Base-by-base conservation (phyloP, 805 yeast genomes). In the Zygotorulaspora florentina region DNA sequence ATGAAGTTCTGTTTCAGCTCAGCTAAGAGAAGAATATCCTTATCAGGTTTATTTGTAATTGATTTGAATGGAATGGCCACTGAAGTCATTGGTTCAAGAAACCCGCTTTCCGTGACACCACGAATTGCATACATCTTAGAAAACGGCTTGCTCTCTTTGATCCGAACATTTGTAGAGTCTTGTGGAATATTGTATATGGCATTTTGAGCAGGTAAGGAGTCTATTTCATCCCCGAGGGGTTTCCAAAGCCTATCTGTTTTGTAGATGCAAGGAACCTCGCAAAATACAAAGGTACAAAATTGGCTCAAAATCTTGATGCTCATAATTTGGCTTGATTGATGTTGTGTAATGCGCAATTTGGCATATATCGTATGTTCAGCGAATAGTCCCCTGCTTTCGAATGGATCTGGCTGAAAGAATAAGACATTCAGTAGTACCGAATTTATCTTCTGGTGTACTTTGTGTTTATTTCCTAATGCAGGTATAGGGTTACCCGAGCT, bases 241-340 rank as follows among this genome's bases (percentile, higher is more conserved):
- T 34, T 45, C 58, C 58, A 54, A 18, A 50, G 36, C 26, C 54
- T 43, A 10, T 42, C 48, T 2, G 58, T 50, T 38, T 43, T 35
- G 33, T 40, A 54, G 12, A 54, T 33, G 29, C 41, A 35, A 10
- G 47, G 45, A 9, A 46, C 43, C 28, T 52, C 53, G 20, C 50
- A 39, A 36, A 50, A 52, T 15, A 50, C 58, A 12, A 44, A 30
- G 10, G 52, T 44, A 26, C 33, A 17, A 20, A 52, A 40, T 31
- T 49, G 46, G 39, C 39, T 46, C 28, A 42, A 46, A 30, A 45
- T 36, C 36, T 43, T 46, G 35, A 33, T 40, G 42, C 37, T 35
- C 48, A 45, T 45, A 20, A 26, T 15, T 15, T 15, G 10, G 9
- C 15, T 31, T n/a, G n/a, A 10, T 4, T 20, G 25, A 20, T 20